A percentile compares a stretch with the other conserved stretches of the same genome.
Evolutionary conservation across 2,329 filamentous ascomycete genomes (phyloP).

Genomic region (Fusarium transvaalense): DNA sequence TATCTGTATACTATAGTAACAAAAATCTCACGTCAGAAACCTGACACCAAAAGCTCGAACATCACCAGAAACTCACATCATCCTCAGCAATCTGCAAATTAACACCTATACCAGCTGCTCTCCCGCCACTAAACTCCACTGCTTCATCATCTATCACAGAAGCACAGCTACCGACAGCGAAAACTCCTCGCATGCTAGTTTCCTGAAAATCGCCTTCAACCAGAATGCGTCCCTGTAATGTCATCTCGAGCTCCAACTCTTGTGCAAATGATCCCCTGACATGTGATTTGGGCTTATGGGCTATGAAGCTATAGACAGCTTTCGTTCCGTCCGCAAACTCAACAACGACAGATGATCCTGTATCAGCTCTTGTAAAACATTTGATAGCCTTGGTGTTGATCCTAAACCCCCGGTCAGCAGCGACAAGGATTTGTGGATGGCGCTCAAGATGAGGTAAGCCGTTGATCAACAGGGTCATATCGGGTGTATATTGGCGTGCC

Average conservation of each 20-base stretch:
- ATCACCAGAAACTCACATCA: not conserved
- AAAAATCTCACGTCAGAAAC: too few relatives aligned
- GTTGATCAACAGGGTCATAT: not conserved
- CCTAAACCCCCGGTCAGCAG: rapidly evolving
- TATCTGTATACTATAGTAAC: too few relatives aligned
- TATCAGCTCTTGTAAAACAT: rapidly evolving
- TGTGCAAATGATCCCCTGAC: rapidly evolving
- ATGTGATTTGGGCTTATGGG: not conserved
- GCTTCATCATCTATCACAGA: not conserved
- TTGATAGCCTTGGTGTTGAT: not conserved
- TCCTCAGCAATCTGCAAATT: constrained; percentile 19
- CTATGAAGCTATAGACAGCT: not conserved
- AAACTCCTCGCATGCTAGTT: not conserved
- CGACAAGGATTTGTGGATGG: not conserved
- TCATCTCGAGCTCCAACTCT: not conserved
- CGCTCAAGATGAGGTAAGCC: not conserved
- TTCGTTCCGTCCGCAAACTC: not conserved
- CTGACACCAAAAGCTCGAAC: too few relatives aligned
- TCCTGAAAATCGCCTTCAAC: not conserved
- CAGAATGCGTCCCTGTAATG: rapidly evolving
- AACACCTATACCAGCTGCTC: not conserved
- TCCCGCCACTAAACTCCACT: not conserved
- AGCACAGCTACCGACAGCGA: not conserved
- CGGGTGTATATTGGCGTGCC: not conserved
- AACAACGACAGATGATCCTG: not conserved